Evolutionary conservation across 2,329 filamentous ascomycete species (phyloP).

Genomic region (Ophiocordyceps camponoti-floridani): DNA sequence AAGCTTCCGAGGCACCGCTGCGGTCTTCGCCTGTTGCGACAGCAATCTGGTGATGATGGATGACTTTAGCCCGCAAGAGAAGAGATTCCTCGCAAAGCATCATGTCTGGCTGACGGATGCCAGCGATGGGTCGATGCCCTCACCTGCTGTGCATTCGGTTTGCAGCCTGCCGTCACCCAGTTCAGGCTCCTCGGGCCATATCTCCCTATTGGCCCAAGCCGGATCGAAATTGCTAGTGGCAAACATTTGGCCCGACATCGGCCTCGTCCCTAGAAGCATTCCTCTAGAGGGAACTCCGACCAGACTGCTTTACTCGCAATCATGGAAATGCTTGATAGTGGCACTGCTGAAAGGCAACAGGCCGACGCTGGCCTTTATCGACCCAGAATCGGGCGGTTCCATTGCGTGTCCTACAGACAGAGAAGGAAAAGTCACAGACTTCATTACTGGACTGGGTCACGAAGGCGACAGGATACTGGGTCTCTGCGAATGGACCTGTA

Average conservation of each 20-base stretch:
- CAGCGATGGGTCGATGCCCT: constrained; percentile 23
- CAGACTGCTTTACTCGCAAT: constrained; percentile 35
- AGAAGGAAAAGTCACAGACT: constrained; percentile 21
- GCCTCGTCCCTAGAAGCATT: constrained; percentile 31
- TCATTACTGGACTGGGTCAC: constrained; percentile 38
- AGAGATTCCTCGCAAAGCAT: constrained; percentile 20
- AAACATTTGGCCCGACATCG: constrained; percentile 26
- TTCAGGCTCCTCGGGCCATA: constrained; percentile 17
- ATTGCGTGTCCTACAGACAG: constrained; percentile 28
- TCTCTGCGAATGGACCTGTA: constrained; percentile 45
- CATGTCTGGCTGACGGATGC: constrained; percentile 34
- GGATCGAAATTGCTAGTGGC: constrained; percentile 32
- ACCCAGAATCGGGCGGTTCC: constrained; percentile 33
- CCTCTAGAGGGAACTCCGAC: constrained; percentile 27
- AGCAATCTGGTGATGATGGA: constrained; percentile 25
- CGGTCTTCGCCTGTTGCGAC: constrained; percentile 30
- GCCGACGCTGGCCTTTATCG: constrained; percentile 36
- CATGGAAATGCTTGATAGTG: constrained; percentile 34
- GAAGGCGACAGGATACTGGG: constrained; percentile 39
- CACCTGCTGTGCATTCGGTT: constrained; percentile 29
- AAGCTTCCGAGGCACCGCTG: constrained; percentile 7
- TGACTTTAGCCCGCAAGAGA: constrained; percentile 12
- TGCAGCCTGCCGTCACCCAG: constrained; percentile 22
- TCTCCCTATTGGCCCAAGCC: constrained; percentile 29
- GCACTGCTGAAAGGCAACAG: constrained; percentile 23